Conservation (phyloP, 768 basidiomycete genomes). For the Russula sp. region DNA sequence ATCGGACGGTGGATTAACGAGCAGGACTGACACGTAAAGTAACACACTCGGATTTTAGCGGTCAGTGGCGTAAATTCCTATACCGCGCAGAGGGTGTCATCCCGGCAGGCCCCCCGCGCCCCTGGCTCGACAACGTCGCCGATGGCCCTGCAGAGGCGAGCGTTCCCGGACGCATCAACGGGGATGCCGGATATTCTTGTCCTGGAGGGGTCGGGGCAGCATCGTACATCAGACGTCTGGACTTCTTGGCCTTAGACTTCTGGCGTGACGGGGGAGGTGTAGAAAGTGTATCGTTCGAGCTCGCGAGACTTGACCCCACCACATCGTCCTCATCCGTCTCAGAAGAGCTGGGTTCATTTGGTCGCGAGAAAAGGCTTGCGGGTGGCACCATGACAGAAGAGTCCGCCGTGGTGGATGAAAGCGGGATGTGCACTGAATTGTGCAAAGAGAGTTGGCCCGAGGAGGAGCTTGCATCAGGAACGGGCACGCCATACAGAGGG, state of each 20-base stretch:
- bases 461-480: constrained; percentile 12
- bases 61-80: constrained; percentile 7
- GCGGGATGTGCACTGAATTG: constrained; percentile 7
- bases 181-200: constrained; percentile 14
- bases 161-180: constrained; percentile 1
- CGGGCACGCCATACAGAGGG: constrained; percentile 11
- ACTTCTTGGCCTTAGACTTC: constrained; percentile 1
- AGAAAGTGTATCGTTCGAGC: constrained; percentile 19
- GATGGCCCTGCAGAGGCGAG: constrained; percentile 5
- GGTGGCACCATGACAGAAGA: constrained; percentile 17
- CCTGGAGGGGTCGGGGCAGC: constrained; percentile 9
- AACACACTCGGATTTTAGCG: not conserved
- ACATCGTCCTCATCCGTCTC: constrained; percentile 19
- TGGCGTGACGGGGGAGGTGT: constrained; percentile 19
- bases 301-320: constrained; percentile 17
- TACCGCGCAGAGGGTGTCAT: constrained; percentile 18
- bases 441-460: constrained; percentile 4
- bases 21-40: not conserved
- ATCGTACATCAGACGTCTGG: constrained; percentile 15
- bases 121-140: not conserved
- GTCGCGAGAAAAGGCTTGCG: constrained; percentile 17
- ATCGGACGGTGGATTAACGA: not conserved
- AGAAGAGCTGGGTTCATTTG: constrained; percentile 8
- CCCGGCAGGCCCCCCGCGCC: constrained; percentile 11
- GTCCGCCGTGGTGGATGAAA: constrained; percentile 8